Conservation (phyloP, 1,139 yeast genomes). For the Pichia sp. region DNA sequence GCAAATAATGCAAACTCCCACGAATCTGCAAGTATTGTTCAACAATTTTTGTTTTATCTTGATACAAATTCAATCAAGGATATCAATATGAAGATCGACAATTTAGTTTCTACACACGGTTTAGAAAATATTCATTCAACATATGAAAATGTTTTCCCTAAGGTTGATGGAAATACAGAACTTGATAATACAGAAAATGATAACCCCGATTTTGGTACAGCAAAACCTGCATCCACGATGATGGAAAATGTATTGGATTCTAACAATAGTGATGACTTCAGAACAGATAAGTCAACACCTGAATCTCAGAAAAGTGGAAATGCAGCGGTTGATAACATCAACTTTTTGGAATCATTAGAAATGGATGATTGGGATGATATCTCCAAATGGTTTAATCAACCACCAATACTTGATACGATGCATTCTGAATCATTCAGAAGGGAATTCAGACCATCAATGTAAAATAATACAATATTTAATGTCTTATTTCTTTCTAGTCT, state of each 20-base stretch:
- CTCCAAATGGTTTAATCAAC: conserved; percentile 12
- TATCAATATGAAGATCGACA: neutral
- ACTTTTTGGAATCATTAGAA: conserved; percentile 6
- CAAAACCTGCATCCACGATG: neutral
- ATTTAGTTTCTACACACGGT: neutral
- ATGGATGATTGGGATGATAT: conserved; percentile 14
- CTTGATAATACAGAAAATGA: neutral
- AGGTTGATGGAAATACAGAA: neutral
- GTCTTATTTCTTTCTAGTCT: no score
- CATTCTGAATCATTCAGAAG: conserved; percentile 2
- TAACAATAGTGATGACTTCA: neutral
- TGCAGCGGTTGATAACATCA: neutral
- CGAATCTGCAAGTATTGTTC: neutral
- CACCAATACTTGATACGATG: neutral
- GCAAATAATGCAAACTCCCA: neutral
- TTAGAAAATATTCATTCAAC: neutral
- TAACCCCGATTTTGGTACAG: neutral
- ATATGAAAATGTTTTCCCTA: neutral
- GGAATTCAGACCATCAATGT: neutral
- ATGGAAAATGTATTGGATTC: neutral
- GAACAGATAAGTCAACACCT: neutral
- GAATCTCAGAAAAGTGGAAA: neutral
- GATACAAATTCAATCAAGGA: neutral
- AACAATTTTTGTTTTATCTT: neutral
- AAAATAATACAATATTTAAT: no score